phyloP scores from a whole-genome alignment of 2,329 filamentous ascomycete species.

The Talaromyces sp. region DNA sequence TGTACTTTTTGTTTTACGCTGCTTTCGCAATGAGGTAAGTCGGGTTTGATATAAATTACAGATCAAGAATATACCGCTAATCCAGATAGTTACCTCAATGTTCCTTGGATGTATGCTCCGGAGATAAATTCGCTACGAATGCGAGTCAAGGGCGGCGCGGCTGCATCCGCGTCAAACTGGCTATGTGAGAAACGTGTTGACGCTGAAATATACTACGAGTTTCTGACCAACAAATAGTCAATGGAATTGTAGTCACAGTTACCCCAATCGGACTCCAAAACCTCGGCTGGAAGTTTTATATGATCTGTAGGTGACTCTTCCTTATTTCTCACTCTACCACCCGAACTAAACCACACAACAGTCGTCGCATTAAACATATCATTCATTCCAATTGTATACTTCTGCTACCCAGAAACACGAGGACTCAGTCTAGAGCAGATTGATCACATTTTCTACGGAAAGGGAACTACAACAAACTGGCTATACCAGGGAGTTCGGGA shows the following conservation, averaged over 20 bases:
- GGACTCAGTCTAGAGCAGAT: not conserved
- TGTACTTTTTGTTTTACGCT: slow-evolving; percentile 8
- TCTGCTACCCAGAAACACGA: slow-evolving; percentile 31
- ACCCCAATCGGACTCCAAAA: slow-evolving; percentile 42
- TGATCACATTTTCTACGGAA: slow-evolving; percentile 3
- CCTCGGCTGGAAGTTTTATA: slow-evolving; percentile 40
- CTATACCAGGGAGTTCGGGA: not conserved
- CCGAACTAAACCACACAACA: not conserved
- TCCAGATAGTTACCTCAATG: slow-evolving; percentile 14
- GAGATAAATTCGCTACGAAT: slow-evolving; percentile 49
- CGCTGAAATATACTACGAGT: not conserved
- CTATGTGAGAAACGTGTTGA: not conserved
- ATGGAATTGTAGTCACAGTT: slow-evolving; percentile 37
- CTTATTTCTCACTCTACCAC: not conserved
- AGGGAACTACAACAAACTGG: not conserved
- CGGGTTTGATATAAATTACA: not conserved
- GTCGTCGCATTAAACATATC: slow-evolving; percentile 36
- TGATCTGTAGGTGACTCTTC: slow-evolving; percentile 32
- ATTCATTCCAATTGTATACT: slow-evolving; percentile 47
- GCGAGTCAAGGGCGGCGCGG: slow-evolving; percentile 45
- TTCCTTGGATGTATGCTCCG: slow-evolving; percentile 42
- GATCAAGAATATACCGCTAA: not conserved
- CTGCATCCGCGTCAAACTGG: slow-evolving; percentile 50
- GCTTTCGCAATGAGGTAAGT: slow-evolving; percentile 4
- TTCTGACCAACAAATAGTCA: not conserved